Base-by-base conservation (phyloP, 805 yeast genomes). In the Candida easanensis region DNA sequence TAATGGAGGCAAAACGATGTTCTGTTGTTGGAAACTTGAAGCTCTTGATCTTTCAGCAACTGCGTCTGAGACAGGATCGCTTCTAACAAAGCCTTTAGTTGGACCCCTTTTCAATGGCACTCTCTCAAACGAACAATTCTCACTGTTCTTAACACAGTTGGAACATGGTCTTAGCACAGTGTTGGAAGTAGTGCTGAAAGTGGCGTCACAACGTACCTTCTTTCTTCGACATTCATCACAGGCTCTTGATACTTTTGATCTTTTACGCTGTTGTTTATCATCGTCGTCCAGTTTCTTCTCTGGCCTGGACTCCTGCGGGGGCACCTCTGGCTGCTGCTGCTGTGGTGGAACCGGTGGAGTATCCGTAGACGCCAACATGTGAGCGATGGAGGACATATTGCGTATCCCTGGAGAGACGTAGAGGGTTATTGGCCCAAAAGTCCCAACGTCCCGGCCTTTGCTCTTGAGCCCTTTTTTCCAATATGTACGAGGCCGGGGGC, bases 81-180 rank as follows among this genome's bases (percentile, higher is more conserved):
- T 42, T 37, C 46, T 49, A 34, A 71, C 68, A 50, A 77, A 82
- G 1, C 91, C 91, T 55, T 84, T 85, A 1, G 84, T 73, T 0
- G 95, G 95, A 0, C 95, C 95, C 52, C 95, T 65, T 53, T 85
- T 85, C 58, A 85, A 60, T 0, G 90, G 95, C 2, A 81, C 72
- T 38, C 91, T 68, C 18, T 82, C 80, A 58, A 84, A 85, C 2
- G 83, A 70, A 60, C 95, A 85, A 3, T 56, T 58, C 36, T 82
- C 88, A 36, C 71, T 72, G 53, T 71, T 78, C 56, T 78, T 80
- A 14, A 64, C 57, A 61, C 95, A 85, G 50, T 77, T 81, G 13
- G 81, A 64, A 60, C 95, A 85, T 2, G 70, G 60, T 46, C 71
- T 72, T 28, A 73, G 65, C n/a, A 80, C 73, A 9, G 66, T 64